phyloP scores from a whole-genome alignment of 139 green algal genomes.

The Dunaliella primolecta region DNA sequence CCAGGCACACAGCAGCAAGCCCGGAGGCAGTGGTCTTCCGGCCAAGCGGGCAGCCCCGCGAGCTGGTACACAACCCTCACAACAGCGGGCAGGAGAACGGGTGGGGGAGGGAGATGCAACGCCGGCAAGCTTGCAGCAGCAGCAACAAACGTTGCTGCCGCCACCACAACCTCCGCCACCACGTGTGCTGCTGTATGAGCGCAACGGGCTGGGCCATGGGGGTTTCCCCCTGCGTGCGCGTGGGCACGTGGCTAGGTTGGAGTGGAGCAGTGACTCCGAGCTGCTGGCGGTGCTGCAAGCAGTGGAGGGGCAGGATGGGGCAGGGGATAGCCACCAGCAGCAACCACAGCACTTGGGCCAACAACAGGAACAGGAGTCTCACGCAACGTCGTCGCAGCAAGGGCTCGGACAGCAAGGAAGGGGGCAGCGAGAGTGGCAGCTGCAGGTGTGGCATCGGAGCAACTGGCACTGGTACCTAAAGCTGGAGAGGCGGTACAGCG shows the following conservation, averaged over 20 bases:
- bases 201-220: constrained; percentile 85
- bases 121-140: neutral
- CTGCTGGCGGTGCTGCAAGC: constrained; percentile 70
- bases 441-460: constrained; percentile 88
- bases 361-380: too few relatives aligned
- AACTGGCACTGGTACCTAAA: constrained; percentile 98
- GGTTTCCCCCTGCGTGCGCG: constrained; percentile 63
- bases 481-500: constrained; percentile 50
- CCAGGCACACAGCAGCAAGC: neutral
- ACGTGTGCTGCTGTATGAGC: constrained; percentile 81
- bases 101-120: neutral
- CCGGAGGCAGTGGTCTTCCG: neutral
- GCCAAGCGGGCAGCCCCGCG: neutral
- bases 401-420: neutral
- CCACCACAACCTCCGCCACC: constrained; percentile 7
- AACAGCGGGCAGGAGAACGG: neutral
- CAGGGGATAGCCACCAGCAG: constrained; percentile 12
- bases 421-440: neutral
- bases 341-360: neutral
- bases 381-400: too few relatives aligned
- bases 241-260: constrained; percentile 37
- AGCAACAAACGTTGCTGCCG: neutral
- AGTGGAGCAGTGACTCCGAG: constrained; percentile 81
- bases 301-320: neutral
- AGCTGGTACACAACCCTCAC: neutral